Conservation (phyloP, 139 green algal species). For the Gonium pectorale region DNA sequence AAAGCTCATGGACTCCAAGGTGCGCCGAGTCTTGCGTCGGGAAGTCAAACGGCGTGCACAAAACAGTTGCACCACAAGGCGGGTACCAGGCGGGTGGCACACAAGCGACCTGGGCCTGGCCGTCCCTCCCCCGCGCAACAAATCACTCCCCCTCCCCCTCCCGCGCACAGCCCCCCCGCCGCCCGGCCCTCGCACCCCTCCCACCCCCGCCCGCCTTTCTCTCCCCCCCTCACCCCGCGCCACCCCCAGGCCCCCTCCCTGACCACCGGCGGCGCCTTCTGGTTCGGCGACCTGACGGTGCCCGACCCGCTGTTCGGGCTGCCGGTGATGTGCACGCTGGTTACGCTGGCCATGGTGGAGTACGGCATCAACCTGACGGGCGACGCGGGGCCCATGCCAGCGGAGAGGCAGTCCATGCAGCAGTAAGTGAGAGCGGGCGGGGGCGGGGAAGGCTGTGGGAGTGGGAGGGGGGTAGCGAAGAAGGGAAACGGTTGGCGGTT, state of each 20-base stretch:
- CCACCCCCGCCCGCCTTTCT: not conserved
- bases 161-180: too few species aligned
- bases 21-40: slow-evolving; percentile 23
- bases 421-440: too few species aligned
- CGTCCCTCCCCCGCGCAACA: too few species aligned
- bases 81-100: too few species aligned
- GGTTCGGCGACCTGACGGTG: slow-evolving; percentile 89
- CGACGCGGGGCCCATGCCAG: slow-evolving; percentile 67
- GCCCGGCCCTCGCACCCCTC: not conserved
- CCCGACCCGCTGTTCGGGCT: slow-evolving; percentile 85
- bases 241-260: slow-evolving; percentile 76
- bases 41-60: too few species aligned
- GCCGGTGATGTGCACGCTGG: slow-evolving; percentile 73
- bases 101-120: too few species aligned
- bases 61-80: too few species aligned
- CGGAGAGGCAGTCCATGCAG: slow-evolving; percentile 50
- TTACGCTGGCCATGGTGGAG: slow-evolving; percentile 85
- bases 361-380: slow-evolving; percentile 70
- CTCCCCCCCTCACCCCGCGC: not conserved
- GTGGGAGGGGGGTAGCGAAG: too few species aligned
- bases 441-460: too few species aligned
- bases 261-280: slow-evolving; percentile 76
- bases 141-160: too few species aligned
- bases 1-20: slow-evolving; percentile 61
- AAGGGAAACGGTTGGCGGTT: too few species aligned